phyloP scores from a whole-genome alignment of 2,329 filamentous ascomycete genomes.

The Bipolaris gigantea region DNA sequence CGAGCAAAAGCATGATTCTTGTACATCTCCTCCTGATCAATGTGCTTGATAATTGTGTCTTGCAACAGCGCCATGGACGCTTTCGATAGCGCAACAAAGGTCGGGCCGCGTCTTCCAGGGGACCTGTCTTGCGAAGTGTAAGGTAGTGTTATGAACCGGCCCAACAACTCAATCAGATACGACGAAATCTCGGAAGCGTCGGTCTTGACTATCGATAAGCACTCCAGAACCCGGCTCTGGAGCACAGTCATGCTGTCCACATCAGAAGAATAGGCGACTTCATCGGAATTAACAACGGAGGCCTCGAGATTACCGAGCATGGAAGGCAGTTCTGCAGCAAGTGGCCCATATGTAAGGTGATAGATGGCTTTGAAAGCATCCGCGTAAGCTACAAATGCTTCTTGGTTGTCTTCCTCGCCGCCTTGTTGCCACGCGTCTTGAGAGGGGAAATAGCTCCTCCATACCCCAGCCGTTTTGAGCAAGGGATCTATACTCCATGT shows the following conservation, averaged over 20 bases:
- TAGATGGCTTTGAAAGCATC: constrained; percentile 77
- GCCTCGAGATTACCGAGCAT: constrained; percentile 72
- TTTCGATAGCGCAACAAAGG: constrained; percentile 88
- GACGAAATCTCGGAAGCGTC: constrained; percentile 67
- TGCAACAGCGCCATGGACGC: constrained; percentile 73
- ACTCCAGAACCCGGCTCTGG: constrained; percentile 69
- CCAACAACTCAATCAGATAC: constrained; percentile 68
- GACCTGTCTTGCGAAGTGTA: constrained; percentile 51
- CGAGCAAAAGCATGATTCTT: constrained; percentile 65
- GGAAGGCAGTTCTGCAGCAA: constrained; percentile 64
- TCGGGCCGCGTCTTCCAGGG: constrained; percentile 58
- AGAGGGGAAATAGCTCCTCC: constrained; percentile 40
- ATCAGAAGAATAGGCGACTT: constrained; percentile 70
- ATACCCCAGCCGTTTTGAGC: constrained; percentile 39
- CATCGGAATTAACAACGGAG: constrained; percentile 70
- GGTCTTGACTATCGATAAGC: constrained; percentile 67
- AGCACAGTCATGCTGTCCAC: constrained; percentile 72
- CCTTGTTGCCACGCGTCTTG: constrained; percentile 24
- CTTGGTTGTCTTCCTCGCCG: constrained; percentile 63
- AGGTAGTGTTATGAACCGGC: constrained; percentile 71
- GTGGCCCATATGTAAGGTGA: constrained; percentile 65
- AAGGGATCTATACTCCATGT: constrained; percentile 30
- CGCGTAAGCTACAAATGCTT: constrained; percentile 83
- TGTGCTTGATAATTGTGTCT: constrained; percentile 61
- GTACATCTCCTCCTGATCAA: constrained; percentile 68